Conservation (phyloP, 129 eudicot genomes). For the Calendula officinalis region DNA sequence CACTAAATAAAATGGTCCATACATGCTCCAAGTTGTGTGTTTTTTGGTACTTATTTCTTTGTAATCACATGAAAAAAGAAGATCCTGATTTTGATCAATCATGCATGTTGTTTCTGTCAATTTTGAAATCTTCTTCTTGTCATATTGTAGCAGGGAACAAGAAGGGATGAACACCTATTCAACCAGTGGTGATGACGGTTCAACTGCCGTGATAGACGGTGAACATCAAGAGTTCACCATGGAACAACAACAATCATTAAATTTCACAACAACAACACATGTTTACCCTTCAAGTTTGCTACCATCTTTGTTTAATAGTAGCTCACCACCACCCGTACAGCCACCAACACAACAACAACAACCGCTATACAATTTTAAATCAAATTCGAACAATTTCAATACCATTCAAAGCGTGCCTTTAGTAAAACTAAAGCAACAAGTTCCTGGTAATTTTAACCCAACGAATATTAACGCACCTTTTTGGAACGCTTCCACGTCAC, state of each 20-base stretch:
- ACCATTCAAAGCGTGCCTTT: conserved; percentile 8
- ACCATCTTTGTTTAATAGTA: conserved; percentile 43
- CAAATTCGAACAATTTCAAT: conserved; percentile 8
- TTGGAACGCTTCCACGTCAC: conserved; percentile 32
- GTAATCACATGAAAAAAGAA: conserved; percentile 27
- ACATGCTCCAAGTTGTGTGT: conserved; percentile 10
- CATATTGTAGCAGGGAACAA: conserved; percentile 26
- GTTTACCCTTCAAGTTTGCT: conserved; percentile 46
- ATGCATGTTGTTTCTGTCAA: conserved; percentile 21
- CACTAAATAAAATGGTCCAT: conserved; percentile 32
- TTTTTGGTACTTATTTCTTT: conserved; percentile 26
- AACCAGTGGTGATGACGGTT: conserved; percentile 15
- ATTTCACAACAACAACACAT: conserved; percentile 32
- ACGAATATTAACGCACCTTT: conserved; percentile 24
- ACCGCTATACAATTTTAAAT: conserved; percentile 9
- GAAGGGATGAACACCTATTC: conserved; percentile 23
- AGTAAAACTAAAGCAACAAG: conserved; percentile 27
- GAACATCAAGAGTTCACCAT: conserved; percentile 7
- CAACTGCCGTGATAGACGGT: conserved; percentile 15
- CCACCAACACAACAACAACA: conserved; percentile 19
- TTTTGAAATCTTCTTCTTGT: conserved; percentile 27
- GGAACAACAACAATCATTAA: conserved; percentile 20
- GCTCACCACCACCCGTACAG: conserved; percentile 34
- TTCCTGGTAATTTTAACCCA: conserved; percentile 18
- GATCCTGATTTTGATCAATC: conserved; percentile 30